Conservation (phyloP, 768 basidiomycete species). For the Kondoa subrosea region DNA sequence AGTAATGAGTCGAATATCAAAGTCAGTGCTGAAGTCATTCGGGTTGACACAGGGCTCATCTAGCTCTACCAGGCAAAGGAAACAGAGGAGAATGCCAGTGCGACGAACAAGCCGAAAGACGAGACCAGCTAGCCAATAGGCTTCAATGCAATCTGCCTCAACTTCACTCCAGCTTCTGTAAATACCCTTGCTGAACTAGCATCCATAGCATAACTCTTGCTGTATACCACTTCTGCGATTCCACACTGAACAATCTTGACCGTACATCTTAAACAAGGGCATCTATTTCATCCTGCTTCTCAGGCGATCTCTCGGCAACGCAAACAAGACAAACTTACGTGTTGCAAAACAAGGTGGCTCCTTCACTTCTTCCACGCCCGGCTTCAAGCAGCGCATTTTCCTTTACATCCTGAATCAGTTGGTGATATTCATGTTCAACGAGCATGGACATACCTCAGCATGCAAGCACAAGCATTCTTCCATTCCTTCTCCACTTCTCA, state of each 20-base stretch:
- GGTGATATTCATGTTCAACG: no score
- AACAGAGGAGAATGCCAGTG: no score
- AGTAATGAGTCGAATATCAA: no score
- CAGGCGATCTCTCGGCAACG: neutral
- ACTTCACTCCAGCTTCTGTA: constrained; percentile 28
- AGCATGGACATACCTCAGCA: no score
- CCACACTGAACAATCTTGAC: constrained; percentile 95
- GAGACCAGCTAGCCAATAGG: no score
- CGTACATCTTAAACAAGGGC: constrained; percentile 89
- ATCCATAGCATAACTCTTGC: constrained; percentile 80
- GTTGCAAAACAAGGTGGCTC: constrained; percentile 70
- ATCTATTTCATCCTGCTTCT: constrained; percentile 39
- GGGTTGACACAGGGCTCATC: no score
- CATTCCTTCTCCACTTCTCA: constrained; percentile 30
- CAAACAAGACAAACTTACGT: constrained; percentile 47
- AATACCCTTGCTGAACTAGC: constrained; percentile 26
- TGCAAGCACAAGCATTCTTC: constrained; percentile 85
- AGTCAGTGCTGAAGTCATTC: no score
- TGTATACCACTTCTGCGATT: constrained; percentile 81
- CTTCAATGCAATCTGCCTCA: constrained; percentile 29
- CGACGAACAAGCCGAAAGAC: no score
- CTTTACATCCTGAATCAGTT: no score
- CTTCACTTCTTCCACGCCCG: constrained; percentile 60
- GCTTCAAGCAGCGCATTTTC: constrained; percentile 93
- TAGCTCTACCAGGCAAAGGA: no score